phyloP scores from a whole-genome alignment of 305 asterid genomes.

The Fraxinus paxiana region DNA sequence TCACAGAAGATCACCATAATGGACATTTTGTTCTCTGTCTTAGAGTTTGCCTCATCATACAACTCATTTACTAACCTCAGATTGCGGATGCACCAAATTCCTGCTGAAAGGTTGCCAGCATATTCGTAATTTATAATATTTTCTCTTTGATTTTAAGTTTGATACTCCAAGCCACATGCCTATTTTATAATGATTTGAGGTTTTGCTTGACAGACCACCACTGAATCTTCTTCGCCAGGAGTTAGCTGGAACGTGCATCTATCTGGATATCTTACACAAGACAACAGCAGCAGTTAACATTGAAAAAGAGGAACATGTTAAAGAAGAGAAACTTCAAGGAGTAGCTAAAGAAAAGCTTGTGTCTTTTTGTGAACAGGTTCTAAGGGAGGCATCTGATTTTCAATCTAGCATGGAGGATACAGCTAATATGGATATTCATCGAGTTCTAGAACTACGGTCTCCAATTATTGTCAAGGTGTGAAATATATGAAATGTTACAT shows the following conservation, averaged over 20 bases:
- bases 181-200: conserved; percentile 15
- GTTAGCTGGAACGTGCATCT: conserved; percentile 88
- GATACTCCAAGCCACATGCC: conserved; percentile 19
- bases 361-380: conserved; percentile 85
- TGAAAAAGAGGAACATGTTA: conserved; percentile 35
- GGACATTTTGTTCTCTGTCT: conserved; percentile 81
- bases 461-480: conserved; percentile 87
- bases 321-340: conserved; percentile 64
- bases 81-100: conserved; percentile 77
- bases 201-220: conserved; percentile 65
- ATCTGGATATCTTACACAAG: conserved; percentile 87
- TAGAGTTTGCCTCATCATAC: conserved; percentile 94
- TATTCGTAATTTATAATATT: conserved; percentile 13
- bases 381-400: conserved; percentile 86
- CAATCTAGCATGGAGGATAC: conserved; percentile 80
- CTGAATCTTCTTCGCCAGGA: conserved; percentile 98
- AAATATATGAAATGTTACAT: conserved; percentile 19
- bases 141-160: conserved; percentile 19
- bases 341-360: conserved; percentile 86
- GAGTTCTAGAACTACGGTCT: conserved; percentile 86
- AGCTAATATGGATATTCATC: conserved; percentile 74
- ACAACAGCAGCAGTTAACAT: conserved; percentile 44
- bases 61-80: conserved; percentile 81
- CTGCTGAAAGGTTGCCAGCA: conserved; percentile 68
- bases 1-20: conserved; percentile 70